These are phyloP conservation scores for Cryphonectria nitschkei DNA, from an alignment of 2,329 filamentous ascomycete species.

Conservation along the genomic window DNA sequence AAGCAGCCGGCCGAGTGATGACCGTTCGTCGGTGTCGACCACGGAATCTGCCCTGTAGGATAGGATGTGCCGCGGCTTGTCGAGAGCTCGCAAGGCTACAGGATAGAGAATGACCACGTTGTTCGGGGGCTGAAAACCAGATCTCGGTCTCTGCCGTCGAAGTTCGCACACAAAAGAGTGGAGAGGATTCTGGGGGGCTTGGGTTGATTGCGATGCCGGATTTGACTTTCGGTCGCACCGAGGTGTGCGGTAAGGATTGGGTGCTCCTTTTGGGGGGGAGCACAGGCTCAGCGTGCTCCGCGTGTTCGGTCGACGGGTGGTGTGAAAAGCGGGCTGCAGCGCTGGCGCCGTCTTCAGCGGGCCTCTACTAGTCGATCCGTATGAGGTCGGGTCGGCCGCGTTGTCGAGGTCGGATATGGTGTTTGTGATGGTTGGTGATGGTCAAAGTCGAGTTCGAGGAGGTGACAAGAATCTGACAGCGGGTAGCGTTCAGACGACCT, in stretches of 20 bases:
- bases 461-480: conserved; percentile 34
- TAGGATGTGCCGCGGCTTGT: conserved; percentile 18
- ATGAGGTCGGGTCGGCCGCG: conserved; percentile 13
- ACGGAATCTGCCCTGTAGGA: conserved; percentile 11
- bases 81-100: conserved; percentile 17
- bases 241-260: conserved; percentile 23
- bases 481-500: conserved; percentile 32
- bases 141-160: conserved; percentile 20
- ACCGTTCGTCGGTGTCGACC: conserved; percentile 1
- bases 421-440: conserved; percentile 7
- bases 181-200: conserved; percentile 18
- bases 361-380: conserved; percentile 13
- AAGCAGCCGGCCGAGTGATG: not conserved
- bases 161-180: conserved; percentile 13
- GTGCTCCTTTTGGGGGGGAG: conserved; percentile 20
- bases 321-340: conserved; percentile 12
- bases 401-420: conserved; percentile 6
- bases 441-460: conserved; percentile 32
- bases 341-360: conserved; percentile 11
- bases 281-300: conserved; percentile 24
- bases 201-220: conserved; percentile 20
- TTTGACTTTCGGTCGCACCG: conserved; percentile 28
- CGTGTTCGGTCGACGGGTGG: conserved; percentile 4
- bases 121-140: conserved; percentile 24
- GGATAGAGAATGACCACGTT: conserved; percentile 9